Evolutionary conservation across 768 basidiomycete genomes (phyloP).

Genomic region (Ramaria rubella): DNA sequence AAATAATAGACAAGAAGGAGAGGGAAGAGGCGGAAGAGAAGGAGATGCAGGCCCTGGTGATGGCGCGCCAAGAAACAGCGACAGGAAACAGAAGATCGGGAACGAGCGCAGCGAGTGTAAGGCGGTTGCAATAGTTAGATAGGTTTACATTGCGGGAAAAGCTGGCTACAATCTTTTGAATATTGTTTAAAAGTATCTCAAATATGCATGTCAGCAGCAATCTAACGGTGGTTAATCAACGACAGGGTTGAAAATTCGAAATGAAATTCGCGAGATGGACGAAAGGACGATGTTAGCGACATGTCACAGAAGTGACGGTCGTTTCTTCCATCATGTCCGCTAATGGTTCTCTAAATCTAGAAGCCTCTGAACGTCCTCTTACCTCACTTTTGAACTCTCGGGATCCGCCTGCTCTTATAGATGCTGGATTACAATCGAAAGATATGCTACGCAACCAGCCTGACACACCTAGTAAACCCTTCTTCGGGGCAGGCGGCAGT

Average conservation of each 20-base stretch:
- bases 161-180: too few relatives aligned
- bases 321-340: background rate
- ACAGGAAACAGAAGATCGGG: constrained; percentile 15
- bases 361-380: background rate
- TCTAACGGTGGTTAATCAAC: too few relatives aligned
- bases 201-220: too few relatives aligned
- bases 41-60: constrained; percentile 8
- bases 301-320: constrained; percentile 2
- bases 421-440: background rate
- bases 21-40: constrained; percentile 26
- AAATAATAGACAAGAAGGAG: constrained; percentile 42
- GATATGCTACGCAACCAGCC: background rate
- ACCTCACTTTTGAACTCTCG: background rate
- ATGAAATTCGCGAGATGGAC: constrained; percentile 1
- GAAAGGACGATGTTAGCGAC: background rate
- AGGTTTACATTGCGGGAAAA: too few relatives aligned
- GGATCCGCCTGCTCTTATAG: background rate
- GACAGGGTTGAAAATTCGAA: constrained; percentile 5
- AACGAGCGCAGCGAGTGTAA: background rate
- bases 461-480: constrained; percentile 1
- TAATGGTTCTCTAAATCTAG: background rate
- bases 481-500: constrained; percentile 6
- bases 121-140: too few relatives aligned
- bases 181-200: too few relatives aligned
- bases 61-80: constrained; percentile 5